Evolutionary conservation across 306 rosid species (phyloP), one percentile per base, ranked within the genome.

Genomic region (Cajanus cajan): DNA sequence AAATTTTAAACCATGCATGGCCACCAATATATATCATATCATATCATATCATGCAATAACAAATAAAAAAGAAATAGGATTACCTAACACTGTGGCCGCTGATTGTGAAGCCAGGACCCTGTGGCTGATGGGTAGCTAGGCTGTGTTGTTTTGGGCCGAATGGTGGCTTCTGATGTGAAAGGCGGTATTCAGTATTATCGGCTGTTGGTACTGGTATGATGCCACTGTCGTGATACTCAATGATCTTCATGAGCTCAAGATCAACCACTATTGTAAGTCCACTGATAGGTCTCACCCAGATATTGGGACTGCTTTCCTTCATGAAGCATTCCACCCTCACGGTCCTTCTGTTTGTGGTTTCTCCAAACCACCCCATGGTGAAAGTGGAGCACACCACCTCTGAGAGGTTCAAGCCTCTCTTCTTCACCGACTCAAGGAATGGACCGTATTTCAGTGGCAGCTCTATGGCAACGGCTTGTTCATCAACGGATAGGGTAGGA

Each of bases 331-430:
- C 88, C 0, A 85, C 25, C 3, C 83, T 81, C 74, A 81, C 24
- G 0, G 70, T 59, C 47, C 83, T 78, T 0, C 0, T 59, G 31
- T 61, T 78, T 12, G 58, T 50, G 1, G 16, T 19, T 59, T 85
- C 88, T 7, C 83, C 88, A n/a, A 48, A 81, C 88, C 88, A 81
- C 0, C 88, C 88, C n/a, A 68, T 0, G 1, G 81, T 40, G 62
- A 85, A 85, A 8, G 8, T 0, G 9, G 88, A 72, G 19, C 88
- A 85, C 40, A 81, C 83, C 11, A 85, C 85, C n/a, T 81, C 88
- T 7, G 85, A 85, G 33, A 85, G 36, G 45, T 85, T 85, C 43
- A 81, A 50, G 6, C 88, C 88, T 73, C 88, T 81, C 75, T 78
- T 85, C 8, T 78, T 50, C 5, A 85, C 55, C 0, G 88, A 81